Evolutionary conservation across 1,139 yeast genomes (phyloP).

Genomic region (Geotrichum bryndzae): DNA sequence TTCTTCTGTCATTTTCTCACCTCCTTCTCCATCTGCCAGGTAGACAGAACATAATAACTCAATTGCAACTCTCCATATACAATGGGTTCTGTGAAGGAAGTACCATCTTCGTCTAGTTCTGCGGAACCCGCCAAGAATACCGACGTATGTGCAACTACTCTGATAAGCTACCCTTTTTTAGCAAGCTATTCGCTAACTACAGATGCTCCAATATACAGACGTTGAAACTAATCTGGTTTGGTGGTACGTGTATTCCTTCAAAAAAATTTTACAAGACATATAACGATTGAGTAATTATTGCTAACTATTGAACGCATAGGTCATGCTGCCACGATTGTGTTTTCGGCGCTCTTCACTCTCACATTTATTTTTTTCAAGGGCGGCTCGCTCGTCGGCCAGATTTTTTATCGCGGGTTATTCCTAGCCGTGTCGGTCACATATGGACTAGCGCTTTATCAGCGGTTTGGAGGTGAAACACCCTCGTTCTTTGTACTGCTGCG

Average conservation of each 20-base stretch:
- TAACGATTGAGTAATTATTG: not conserved
- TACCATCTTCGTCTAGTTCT: not conserved
- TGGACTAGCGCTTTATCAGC: conserved; percentile 62
- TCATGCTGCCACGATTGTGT: conserved; percentile 17
- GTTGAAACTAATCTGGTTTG: not conserved
- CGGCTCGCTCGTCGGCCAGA: conserved; percentile 20
- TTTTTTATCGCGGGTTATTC: conserved; percentile 53
- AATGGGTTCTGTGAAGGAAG: not conserved
- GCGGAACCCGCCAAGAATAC: not conserved
- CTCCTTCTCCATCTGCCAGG: not conserved
- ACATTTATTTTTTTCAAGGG: conserved; percentile 18
- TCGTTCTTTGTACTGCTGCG: conserved; percentile 37
- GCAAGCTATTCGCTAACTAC: not conserved
- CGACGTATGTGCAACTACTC: not conserved
- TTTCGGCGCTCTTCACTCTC: conserved; percentile 17
- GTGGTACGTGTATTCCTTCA: not conserved
- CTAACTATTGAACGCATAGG: conserved; percentile 9
- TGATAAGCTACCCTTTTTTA: not conserved
- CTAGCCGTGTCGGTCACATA: conserved; percentile 66
- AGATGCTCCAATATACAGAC: not conserved
- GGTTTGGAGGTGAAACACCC: conserved; percentile 32
- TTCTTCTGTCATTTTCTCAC: not conserved
- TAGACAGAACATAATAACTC: not conserved
- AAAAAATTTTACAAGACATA: not conserved
- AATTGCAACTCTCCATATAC: not conserved